phyloP scores from a whole-genome alignment of 2,329 filamentous ascomycete genomes.

The Penicillium sp. region DNA sequence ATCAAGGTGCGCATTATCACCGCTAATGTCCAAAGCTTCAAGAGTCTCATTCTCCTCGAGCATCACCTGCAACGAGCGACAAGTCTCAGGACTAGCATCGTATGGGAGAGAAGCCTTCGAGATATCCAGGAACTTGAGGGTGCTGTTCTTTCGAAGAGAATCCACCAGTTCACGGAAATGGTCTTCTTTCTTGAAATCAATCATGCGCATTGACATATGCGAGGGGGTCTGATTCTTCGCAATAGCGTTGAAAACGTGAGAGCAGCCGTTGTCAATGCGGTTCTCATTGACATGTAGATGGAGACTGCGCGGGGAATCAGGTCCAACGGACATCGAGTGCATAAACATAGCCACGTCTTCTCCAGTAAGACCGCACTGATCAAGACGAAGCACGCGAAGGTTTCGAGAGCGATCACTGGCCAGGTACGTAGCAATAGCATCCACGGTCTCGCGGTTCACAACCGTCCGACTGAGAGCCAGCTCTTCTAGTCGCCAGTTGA shows the following conservation, averaged over 20 bases:
- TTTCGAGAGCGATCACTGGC: constrained; percentile 59
- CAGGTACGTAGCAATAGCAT: constrained; percentile 65
- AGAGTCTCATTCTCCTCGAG: constrained; percentile 68
- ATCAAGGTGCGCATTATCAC: constrained; percentile 70
- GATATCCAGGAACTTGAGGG: constrained; percentile 65
- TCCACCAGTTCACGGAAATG: constrained; percentile 64
- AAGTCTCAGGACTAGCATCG: constrained; percentile 67
- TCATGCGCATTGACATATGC: constrained; percentile 64
- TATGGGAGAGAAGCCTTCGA: constrained; percentile 69
- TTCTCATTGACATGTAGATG: constrained; percentile 68
- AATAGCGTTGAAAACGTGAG: constrained; percentile 46
- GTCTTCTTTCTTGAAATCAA: constrained; percentile 66
- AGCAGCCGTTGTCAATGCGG: constrained; percentile 46
- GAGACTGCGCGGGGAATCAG: constrained; percentile 55
- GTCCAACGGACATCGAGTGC: constrained; percentile 58
- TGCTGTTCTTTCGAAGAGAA: constrained; percentile 62
- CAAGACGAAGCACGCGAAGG: constrained; percentile 62
- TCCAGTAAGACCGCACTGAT: constrained; percentile 66
- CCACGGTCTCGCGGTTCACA: constrained; percentile 62
- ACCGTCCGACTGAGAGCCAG: constrained; percentile 63
- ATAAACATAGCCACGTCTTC: constrained; percentile 65
- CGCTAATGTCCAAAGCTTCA: constrained; percentile 67
- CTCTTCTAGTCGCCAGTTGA: constrained; percentile 67
- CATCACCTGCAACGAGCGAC: constrained; percentile 61
- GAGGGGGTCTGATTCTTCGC: constrained; percentile 58